Percentiles rank a stretch among this genome's conserved stretches.
Conservation (phyloP, 169 alveolate genomes). For the Cryptosporidium viatorum region DNA sequence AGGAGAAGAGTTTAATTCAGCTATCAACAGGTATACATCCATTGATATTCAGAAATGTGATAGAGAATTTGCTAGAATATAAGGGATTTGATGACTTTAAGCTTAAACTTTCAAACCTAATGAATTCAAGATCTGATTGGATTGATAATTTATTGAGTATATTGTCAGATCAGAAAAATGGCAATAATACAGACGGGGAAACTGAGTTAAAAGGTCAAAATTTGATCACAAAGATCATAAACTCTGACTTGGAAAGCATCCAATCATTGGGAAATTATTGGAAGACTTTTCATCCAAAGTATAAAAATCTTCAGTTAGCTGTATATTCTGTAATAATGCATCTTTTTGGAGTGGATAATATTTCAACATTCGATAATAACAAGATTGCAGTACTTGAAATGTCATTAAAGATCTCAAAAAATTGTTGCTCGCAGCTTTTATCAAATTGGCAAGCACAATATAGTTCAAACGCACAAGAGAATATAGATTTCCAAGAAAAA, state of each 20-base stretch:
- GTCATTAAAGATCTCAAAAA: conserved; percentile 30
- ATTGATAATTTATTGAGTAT: conserved; percentile 1
- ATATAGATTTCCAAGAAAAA: conserved; percentile 27
- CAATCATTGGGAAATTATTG: conserved; percentile 28
- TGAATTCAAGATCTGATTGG: neutral
- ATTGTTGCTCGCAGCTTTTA: conserved; percentile 46
- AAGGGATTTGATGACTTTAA: neutral
- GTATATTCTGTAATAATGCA: conserved; percentile 43
- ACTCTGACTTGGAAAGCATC: conserved; percentile 45
- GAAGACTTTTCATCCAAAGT: conserved; percentile 64
- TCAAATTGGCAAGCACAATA: conserved; percentile 37
- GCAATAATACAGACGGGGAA: neutral
- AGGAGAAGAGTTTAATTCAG: neutral
- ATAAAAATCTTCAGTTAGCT: conserved; percentile 27
- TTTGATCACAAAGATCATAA: conserved; percentile 6
- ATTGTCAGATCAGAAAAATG: neutral
- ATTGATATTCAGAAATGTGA: conserved; percentile 9
- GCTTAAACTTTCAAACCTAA: neutral
- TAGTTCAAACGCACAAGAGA: conserved; percentile 1
- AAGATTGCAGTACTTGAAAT: conserved; percentile 7
- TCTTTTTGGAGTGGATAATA: conserved; percentile 54
- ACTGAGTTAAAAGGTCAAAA: neutral
- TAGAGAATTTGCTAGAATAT: conserved; percentile 13
- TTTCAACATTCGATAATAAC: neutral
- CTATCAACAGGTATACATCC: conserved; percentile 24